Conservation (phyloP, 176 grass and related monocot species). For the Zizania latifolia region DNA sequence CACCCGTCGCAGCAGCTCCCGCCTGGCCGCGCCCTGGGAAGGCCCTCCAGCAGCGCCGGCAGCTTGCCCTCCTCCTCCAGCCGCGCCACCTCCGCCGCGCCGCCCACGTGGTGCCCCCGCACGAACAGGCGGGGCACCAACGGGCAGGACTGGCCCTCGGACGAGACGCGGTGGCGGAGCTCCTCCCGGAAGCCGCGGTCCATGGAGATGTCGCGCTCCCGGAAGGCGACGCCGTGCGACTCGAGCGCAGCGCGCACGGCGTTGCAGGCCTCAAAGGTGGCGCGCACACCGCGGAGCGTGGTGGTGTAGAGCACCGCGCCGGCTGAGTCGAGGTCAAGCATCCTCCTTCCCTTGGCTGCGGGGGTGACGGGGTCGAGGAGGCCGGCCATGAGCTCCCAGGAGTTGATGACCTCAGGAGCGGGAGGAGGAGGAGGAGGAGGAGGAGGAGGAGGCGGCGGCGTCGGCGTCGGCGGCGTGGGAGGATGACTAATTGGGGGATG, state of each 20-base stretch:
- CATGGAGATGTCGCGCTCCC: conserved; percentile 72
- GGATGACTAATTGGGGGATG: neutral
- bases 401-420: conserved; percentile 56
- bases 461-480: conserved; percentile 13
- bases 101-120: conserved; percentile 43
- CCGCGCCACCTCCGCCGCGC: conserved; percentile 40
- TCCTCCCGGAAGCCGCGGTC: conserved; percentile 67
- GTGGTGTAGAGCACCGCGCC: conserved; percentile 60
- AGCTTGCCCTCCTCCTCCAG: conserved; percentile 57
- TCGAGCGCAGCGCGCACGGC: conserved; percentile 43
- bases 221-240: conserved; percentile 44
- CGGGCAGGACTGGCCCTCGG: neutral
- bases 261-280: conserved; percentile 74
- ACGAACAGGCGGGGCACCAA: conserved; percentile 50
- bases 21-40: conserved; percentile 29
- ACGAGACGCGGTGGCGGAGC: conserved; percentile 26
- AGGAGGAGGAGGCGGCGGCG: conserved; percentile 16
- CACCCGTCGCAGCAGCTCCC: conserved; percentile 40
- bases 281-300: conserved; percentile 52
- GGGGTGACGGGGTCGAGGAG: conserved; percentile 50
- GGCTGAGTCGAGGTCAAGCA: neutral
- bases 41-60: conserved; percentile 40
- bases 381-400: conserved; percentile 75
- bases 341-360: conserved; percentile 13
- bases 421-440: neutral